These are phyloP conservation scores for Wickerhamiella alocasiicola DNA, from an alignment of 805 yeast species.

Conservation along the genomic window DNA sequence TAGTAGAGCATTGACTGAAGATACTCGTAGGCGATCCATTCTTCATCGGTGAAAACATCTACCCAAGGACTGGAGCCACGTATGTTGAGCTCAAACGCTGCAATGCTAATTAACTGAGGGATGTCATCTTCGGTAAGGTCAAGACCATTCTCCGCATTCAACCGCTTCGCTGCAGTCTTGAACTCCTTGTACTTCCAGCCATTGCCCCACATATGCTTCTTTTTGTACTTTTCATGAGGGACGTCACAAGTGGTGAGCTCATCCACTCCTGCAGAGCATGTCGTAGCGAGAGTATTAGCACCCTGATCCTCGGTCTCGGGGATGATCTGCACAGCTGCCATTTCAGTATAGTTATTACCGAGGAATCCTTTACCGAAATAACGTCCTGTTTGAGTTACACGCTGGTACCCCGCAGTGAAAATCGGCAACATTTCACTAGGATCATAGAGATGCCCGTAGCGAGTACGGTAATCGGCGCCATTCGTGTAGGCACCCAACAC, in stretches of 20 bases:
- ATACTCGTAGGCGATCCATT: conserved; percentile 23
- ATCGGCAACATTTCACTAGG: conserved; percentile 33
- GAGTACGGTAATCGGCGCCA: conserved; percentile 38
- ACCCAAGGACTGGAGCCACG: conserved; percentile 34
- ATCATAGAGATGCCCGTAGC: conserved; percentile 38
- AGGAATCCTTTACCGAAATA: conserved; percentile 24
- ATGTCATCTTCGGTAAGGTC: conserved; percentile 33
- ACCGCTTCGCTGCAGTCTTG: conserved; percentile 18
- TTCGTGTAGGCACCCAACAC: conserved; percentile 36
- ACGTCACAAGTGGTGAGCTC: conserved; percentile 14
- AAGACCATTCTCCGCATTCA: conserved; percentile 21
- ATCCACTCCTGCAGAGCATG: not conserved
- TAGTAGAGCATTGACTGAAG: conserved; percentile 19
- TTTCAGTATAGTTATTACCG: conserved; percentile 21
- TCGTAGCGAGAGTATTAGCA: conserved; percentile 20
- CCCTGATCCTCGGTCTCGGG: conserved; percentile 19
- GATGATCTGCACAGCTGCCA: conserved; percentile 20
- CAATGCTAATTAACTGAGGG: conserved; percentile 31
- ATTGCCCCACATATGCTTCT: conserved; percentile 1
- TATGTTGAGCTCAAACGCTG: conserved; percentile 41
- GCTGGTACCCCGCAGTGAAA: conserved; percentile 42
- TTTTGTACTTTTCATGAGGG: conserved; percentile 2
- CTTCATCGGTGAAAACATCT: conserved; percentile 26
- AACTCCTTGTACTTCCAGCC: conserved; percentile 14
- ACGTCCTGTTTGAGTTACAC: conserved; percentile 30